These are phyloP conservation scores for Herpotrichia juniperi DNA, from an alignment of 2,329 filamentous ascomycete genomes.

Conservation along the genomic window DNA sequence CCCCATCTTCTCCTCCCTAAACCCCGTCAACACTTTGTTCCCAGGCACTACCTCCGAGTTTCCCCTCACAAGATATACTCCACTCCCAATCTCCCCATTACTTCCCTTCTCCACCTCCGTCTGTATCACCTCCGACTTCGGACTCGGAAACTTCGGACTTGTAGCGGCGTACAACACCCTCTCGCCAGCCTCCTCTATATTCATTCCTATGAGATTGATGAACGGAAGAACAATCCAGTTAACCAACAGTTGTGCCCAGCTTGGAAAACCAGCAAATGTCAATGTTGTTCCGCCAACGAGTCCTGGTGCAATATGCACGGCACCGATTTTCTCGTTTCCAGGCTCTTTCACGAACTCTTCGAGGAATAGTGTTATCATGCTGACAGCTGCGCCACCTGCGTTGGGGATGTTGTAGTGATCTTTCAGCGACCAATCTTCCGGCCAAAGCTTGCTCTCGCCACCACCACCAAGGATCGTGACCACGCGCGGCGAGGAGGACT, in stretches of 20 bases:
- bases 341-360: conserved; percentile 12
- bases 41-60: conserved; percentile 17
- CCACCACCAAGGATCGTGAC: conserved; percentile 61
- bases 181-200: background rate
- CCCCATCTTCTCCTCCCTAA: conserved; percentile 36
- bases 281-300: conserved; percentile 11
- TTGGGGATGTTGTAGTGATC: conserved; percentile 43
- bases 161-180: conserved; percentile 1
- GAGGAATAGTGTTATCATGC: conserved; percentile 16
- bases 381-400: conserved; percentile 9
- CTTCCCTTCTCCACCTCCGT: background rate
- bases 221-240: background rate
- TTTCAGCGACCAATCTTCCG: conserved; percentile 54
- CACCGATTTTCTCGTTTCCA: conserved; percentile 10
- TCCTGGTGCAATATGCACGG: conserved; percentile 16
- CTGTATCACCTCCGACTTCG: background rate
- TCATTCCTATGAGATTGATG: background rate
- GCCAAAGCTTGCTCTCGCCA: conserved; percentile 58
- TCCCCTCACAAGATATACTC: background rate
- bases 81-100: background rate
- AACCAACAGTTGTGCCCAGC: background rate
- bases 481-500: conserved; percentile 56
- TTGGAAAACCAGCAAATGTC: conserved; percentile 6
- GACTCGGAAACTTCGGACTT: background rate
- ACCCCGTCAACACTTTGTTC: conserved; percentile 33